These are phyloP conservation scores for Baudoinia panamericana DNA, from an alignment of 495 filamentous ascomycete species.

Conservation along the genomic window DNA sequence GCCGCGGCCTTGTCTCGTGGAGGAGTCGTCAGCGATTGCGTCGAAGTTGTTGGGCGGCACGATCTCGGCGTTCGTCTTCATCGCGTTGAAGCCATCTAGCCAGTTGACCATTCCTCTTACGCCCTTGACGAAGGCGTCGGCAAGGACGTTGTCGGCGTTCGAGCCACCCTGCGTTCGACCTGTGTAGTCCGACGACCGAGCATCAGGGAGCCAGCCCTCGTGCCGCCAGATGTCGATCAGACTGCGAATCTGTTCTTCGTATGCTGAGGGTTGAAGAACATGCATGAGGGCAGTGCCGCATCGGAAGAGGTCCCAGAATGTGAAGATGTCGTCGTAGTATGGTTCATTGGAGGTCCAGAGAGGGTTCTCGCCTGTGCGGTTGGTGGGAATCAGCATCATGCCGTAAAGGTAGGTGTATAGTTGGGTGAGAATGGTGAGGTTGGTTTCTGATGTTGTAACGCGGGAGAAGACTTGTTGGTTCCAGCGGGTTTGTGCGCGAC, in stretches of 20 bases:
- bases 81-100: slow-evolving; percentile 54
- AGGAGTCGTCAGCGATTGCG: slow-evolving; percentile 44
- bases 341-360: slow-evolving; percentile 52
- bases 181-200: slow-evolving; percentile 49
- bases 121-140: slow-evolving; percentile 63
- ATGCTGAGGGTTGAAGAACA: slow-evolving; percentile 47
- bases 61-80: slow-evolving; percentile 58
- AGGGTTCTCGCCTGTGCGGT: slow-evolving; percentile 61
- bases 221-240: slow-evolving; percentile 58
- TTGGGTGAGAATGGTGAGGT: slow-evolving; percentile 41
- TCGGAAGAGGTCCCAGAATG: slow-evolving; percentile 47
- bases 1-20: slow-evolving; percentile 57
- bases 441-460: slow-evolving; percentile 44
- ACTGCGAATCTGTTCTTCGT: slow-evolving; percentile 54
- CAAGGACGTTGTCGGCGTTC: slow-evolving; percentile 61
- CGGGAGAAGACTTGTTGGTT: slow-evolving; percentile 49
- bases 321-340: slow-evolving; percentile 37
- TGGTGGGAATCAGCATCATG: slow-evolving; percentile 58
- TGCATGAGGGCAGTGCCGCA: slow-evolving; percentile 52
- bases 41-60: slow-evolving; percentile 48
- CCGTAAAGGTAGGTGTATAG: slow-evolving; percentile 56
- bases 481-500: slow-evolving; percentile 40
- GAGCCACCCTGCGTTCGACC: slow-evolving; percentile 60
- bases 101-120: slow-evolving; percentile 53
- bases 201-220: slow-evolving; percentile 43